Percentiles rank a stretch among this genome's conserved stretches.
Evolutionary conservation across 2,329 filamentous ascomycete genomes (phyloP).

Genomic region (Aspergillus texensis): DNA sequence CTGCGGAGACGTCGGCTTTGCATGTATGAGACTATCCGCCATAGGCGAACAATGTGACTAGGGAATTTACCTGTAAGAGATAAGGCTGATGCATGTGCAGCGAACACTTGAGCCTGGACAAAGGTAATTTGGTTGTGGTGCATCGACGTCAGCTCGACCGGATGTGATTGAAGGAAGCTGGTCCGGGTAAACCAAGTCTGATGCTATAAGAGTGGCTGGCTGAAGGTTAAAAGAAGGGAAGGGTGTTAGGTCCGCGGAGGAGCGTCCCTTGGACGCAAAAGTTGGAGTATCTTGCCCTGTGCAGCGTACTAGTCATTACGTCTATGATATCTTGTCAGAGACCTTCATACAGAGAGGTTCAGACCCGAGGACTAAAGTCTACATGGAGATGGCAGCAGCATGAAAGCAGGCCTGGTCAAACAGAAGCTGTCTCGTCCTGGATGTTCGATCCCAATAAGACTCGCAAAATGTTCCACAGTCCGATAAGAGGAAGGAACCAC

Average conservation of each 20-base stretch:
- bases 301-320: background rate
- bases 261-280: background rate
- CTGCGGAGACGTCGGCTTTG: background rate
- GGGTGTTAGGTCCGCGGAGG: background rate
- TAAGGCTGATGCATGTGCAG: background rate
- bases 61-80: background rate
- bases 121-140: background rate
- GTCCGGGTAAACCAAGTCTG: background rate
- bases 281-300: background rate
- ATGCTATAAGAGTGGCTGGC: background rate
- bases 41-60: background rate
- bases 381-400: background rate
- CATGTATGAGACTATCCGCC: background rate
- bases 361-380: background rate
- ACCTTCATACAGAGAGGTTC: background rate
- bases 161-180: background rate
- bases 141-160: background rate
- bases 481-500: too few species aligned
- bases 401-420: background rate
- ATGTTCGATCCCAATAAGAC: background rate
- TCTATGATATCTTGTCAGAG: background rate
- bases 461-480: background rate
- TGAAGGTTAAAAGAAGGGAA: background rate
- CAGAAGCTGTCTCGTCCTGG: background rate
- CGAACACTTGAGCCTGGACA: background rate